A percentile compares a stretch with the other conserved stretches of the same genome.
These are phyloP conservation scores for Acrocalymma vagum DNA, from an alignment of 2,329 filamentous ascomycete genomes.

Conservation along the genomic window DNA sequence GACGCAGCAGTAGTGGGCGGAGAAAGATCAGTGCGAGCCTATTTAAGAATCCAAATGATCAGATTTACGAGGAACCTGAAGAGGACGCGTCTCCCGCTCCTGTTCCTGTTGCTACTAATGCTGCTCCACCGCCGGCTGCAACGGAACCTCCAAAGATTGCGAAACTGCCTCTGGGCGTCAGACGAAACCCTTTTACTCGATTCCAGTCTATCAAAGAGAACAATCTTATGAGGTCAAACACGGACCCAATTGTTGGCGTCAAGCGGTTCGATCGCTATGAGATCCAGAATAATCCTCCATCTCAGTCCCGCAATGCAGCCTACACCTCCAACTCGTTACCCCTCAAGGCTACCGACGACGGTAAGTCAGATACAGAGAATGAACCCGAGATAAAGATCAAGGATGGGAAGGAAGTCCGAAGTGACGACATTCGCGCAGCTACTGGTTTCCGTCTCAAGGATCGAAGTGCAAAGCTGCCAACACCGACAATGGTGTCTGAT, in stretches of 20 bases:
- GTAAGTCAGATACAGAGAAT: constrained; percentile 38
- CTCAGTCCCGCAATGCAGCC: constrained; percentile 80
- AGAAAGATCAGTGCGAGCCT: constrained; percentile 75
- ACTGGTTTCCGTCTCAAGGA: constrained; percentile 90
- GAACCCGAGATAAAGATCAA: constrained; percentile 63
- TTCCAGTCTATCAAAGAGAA: constrained; percentile 63
- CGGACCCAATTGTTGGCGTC: constrained; percentile 55
- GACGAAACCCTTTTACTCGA: constrained; percentile 72
- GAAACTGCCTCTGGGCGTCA: constrained; percentile 59
- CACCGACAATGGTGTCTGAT: constrained; percentile 90
- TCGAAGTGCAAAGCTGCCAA: constrained; percentile 85
- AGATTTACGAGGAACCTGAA: constrained; percentile 90
- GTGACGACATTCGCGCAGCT: constrained; percentile 87
- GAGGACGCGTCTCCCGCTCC: constrained; percentile 44
- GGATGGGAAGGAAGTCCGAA: constrained; percentile 82
- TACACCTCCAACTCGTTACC: constrained; percentile 74
- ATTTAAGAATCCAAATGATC: constrained; percentile 75
- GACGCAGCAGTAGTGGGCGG: constrained; percentile 71
- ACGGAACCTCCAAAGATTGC: constrained; percentile 39
- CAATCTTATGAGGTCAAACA: constrained; percentile 53
- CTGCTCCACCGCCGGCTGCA: too few relatives aligned
- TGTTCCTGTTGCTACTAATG: constrained; percentile 34
- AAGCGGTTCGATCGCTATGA: constrained; percentile 65
- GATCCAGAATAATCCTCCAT: constrained; percentile 84
- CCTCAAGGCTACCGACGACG: constrained; percentile 39